phyloP scores from a whole-genome alignment of 345 rosid genomes.

The Hypericum perforatum region DNA sequence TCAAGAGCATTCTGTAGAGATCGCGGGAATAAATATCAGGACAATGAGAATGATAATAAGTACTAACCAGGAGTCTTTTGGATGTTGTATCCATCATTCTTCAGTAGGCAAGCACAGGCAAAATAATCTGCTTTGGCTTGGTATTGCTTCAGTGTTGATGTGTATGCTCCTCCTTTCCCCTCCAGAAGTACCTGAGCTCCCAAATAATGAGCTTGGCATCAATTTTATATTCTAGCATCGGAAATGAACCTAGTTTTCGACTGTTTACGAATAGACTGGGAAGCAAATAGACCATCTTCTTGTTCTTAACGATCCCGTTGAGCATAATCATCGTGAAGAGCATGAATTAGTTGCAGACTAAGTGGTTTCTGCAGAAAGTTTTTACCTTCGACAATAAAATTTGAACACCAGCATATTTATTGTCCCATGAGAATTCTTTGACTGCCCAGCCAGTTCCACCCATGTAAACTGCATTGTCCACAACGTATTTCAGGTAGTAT shows the following conservation, averaged over 20 bases:
- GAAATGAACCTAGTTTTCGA: no score
- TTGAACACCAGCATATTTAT: constrained; percentile 81
- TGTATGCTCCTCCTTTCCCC: constrained; percentile 21
- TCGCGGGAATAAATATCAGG: no score
- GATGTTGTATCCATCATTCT: constrained; percentile 67
- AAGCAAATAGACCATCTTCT: no score
- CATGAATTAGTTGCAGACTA: neutral
- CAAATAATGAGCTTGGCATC: neutral
- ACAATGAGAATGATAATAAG: no score
- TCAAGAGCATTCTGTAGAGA: no score
- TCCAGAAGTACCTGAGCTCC: constrained; percentile 38
- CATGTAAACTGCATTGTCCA: constrained; percentile 65
- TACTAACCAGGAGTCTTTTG: constrained; percentile 39
- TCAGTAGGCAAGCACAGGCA: constrained; percentile 69
- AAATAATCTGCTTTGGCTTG: constrained; percentile 75
- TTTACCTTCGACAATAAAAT: constrained; percentile 64
- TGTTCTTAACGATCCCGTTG: no score
- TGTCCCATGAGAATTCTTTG: constrained; percentile 89
- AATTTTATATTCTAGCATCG: neutral
- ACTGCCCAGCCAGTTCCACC: constrained; percentile 90
- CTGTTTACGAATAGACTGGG: no score
- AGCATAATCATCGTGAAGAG: neutral
- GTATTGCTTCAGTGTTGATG: constrained; percentile 29
- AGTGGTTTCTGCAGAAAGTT: no score
- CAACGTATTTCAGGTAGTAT: constrained; percentile 51